Conservation (phyloP, 768 basidiomycete species). For the Kwoniella sp. region DNA sequence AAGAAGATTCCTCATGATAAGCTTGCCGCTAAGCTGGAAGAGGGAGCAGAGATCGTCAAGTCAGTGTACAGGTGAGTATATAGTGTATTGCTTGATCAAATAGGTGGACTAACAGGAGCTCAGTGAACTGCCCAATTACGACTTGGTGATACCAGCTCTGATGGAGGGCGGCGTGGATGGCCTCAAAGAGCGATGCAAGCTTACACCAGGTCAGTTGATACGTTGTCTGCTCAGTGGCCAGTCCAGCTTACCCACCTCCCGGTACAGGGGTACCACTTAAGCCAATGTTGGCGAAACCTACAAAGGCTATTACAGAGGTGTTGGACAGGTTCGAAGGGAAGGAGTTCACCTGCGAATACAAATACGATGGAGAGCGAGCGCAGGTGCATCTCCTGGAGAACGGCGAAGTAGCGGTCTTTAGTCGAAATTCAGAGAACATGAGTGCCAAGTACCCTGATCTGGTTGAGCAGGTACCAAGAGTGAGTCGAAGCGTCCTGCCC, state of each 20-base stretch:
- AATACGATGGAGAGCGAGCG: conserved; percentile 97
- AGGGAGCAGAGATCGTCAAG: conserved; percentile 73
- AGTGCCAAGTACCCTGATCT: conserved; percentile 98
- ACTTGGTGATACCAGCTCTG: conserved; percentile 83
- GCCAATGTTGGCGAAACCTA: conserved; percentile 98
- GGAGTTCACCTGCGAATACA: conserved; percentile 96
- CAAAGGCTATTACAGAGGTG: conserved; percentile 96
- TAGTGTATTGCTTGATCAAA: background rate
- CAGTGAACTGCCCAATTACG: conserved; percentile 90
- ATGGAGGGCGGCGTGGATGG: conserved; percentile 70
- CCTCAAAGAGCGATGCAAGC: conserved; percentile 70
- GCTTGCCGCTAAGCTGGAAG: conserved; percentile 66
- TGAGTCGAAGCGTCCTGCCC: no score
- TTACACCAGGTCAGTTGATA: conserved; percentile 67
- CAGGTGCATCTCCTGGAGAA: conserved; percentile 81
- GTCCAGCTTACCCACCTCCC: conserved; percentile 4
- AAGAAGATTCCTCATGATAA: conserved; percentile 74
- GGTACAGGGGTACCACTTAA: conserved; percentile 69
- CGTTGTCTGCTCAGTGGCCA: background rate
- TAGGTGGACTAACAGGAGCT: background rate
- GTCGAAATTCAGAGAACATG: conserved; percentile 98
- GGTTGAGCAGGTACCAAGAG: conserved; percentile 84
- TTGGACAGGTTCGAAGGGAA: conserved; percentile 94
- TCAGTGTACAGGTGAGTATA: conserved; percentile 84
- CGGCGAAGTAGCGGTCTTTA: conserved; percentile 85